Evolutionary conservation across 2,329 filamentous ascomycete genomes (phyloP).

Genomic region (Nemania sp.): DNA sequence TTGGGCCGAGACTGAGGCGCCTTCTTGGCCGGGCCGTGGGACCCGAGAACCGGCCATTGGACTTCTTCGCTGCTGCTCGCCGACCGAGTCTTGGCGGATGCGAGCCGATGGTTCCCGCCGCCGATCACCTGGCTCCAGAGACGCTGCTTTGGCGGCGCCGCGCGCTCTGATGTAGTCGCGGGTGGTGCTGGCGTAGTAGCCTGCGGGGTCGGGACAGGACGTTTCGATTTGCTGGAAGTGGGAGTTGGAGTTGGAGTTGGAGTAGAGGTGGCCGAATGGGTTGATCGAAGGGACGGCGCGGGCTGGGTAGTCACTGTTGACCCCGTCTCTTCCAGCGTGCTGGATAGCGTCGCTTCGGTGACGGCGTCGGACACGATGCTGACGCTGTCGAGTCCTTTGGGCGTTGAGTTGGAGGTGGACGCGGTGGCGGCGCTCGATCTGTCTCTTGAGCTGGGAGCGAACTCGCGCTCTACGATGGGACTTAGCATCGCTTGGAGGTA

Average conservation of each 20-base stretch:
- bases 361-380: background rate
- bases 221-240: too few relatives aligned
- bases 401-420: too few relatives aligned
- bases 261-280: background rate
- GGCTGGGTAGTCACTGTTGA: background rate
- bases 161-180: too few relatives aligned
- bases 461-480: background rate
- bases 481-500: background rate
- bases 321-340: background rate
- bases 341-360: background rate
- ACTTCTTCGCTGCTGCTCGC: constrained; percentile 2
- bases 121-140: constrained; percentile 15
- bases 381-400: background rate
- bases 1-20: too few relatives aligned
- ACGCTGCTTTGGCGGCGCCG: background rate
- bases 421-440: too few relatives aligned
- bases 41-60: constrained; percentile 10
- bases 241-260: too few relatives aligned
- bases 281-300: background rate
- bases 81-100: background rate
- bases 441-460: background rate
- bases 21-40: background rate
- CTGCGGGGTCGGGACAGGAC: too few relatives aligned
- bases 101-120: background rate
- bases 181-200: too few relatives aligned